These are phyloP conservation scores for Pseudotsuga menziesii DNA, from an alignment of 75 land plant genomes.

Conservation along the genomic window DNA sequence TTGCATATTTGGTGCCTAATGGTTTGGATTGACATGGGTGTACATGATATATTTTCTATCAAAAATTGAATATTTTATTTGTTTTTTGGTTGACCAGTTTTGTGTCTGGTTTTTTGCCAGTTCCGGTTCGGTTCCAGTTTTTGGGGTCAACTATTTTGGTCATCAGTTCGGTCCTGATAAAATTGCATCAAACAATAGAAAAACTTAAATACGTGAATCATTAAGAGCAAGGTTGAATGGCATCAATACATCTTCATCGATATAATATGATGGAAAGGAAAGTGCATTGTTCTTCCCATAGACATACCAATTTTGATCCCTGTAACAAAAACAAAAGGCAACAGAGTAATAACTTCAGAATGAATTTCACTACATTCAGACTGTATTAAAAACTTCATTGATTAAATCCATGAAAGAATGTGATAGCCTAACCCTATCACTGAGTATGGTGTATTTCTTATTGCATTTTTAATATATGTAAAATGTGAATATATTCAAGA, in stretches of 20 bases:
- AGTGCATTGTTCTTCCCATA: conserved; percentile 60
- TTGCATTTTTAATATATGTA: neutral
- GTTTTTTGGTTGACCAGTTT: too few species aligned
- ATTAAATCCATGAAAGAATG: neutral
- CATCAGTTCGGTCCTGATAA: neutral
- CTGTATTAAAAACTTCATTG: neutral
- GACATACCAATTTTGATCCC: conserved; percentile 67
- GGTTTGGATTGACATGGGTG: too few species aligned
- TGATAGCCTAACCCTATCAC: neutral
- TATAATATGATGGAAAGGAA: conserved; percentile 92
- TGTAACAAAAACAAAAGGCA: conserved; percentile 23
- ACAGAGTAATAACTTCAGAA: neutral
- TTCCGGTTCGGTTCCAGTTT: too few species aligned
- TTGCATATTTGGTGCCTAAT: too few species aligned
- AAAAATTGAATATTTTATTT: too few species aligned
- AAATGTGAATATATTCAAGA: neutral
- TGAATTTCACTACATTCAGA: conserved; percentile 1
- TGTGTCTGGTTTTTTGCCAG: too few species aligned
- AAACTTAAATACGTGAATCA: neutral
- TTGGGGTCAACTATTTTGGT: too few species aligned
- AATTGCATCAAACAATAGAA: neutral
- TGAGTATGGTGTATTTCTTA: neutral
- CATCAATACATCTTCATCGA: conserved; percentile 83
- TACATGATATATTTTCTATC: too few species aligned
- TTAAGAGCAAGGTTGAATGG: conserved; percentile 1